phyloP scores from a whole-genome alignment of 1,284 basidiomycete genomes.

The Ganoderma boninense region DNA sequence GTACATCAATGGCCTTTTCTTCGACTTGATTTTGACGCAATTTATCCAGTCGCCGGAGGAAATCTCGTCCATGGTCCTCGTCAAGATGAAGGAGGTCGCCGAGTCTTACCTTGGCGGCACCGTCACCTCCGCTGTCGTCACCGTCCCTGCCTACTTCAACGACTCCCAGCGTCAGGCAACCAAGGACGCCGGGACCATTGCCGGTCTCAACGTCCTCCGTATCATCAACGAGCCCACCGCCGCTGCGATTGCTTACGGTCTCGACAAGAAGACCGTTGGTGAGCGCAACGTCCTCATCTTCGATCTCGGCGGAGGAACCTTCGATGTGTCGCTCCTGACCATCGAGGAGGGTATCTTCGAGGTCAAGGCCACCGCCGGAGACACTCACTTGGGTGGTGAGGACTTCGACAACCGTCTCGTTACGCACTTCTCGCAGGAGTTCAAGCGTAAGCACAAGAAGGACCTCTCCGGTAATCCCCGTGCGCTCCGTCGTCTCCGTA shows the following conservation, averaged over 20 bases:
- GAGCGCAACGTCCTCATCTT: constrained; percentile 97
- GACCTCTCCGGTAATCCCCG: constrained; percentile 93
- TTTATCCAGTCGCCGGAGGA: constrained; percentile 85
- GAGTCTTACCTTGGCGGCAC: constrained; percentile 94
- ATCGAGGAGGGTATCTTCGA: constrained; percentile 99
- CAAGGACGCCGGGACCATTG: constrained; percentile 92
- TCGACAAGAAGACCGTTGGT: constrained; percentile 87
- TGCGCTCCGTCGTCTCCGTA: constrained; percentile 96
- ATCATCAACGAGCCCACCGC: constrained; percentile 98
- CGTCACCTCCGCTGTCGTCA: constrained; percentile 91
- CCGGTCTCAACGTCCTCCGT: constrained; percentile 92
- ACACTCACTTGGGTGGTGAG: constrained; percentile 99
- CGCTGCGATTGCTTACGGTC: constrained; percentile 94
- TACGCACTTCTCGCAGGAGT: constrained; percentile 98
- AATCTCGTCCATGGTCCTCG: constrained; percentile 96
- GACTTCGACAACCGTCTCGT: constrained; percentile 99
- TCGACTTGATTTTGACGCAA: constrained; percentile 18
- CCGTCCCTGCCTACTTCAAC: constrained; percentile 98
- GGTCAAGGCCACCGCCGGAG: constrained; percentile 98
- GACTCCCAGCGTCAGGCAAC: constrained; percentile 97
- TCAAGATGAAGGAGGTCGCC: constrained; percentile 98
- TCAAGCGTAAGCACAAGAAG: constrained; percentile 99
- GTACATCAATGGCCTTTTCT: constrained; percentile 42
- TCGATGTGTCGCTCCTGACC: constrained; percentile 97
- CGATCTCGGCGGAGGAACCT: constrained; percentile 98